Evolutionary conservation across 2,329 filamentous ascomycete species (phyloP), one percentile per base, ranked within the genome.

Genomic region (Aspergillus unguis): DNA sequence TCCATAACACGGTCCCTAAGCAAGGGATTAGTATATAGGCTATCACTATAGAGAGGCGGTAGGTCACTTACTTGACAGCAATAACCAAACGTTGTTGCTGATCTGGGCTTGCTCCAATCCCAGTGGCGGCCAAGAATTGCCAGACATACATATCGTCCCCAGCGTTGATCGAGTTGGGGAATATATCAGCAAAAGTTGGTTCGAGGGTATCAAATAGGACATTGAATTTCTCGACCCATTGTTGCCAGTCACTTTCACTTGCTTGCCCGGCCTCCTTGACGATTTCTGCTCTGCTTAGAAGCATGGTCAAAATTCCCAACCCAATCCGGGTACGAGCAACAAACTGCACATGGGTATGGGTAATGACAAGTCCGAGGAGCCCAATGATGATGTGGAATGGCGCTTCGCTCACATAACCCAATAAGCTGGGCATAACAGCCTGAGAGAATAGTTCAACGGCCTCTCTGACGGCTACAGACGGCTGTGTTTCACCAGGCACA

Each of bases 71-170:
- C 82, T 97, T 99, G 62, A 99, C 94, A 37, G 91, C 92, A 65
- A 96, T 83, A 7, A 99, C 94, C 51, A 99, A 80, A 53, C 92
- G 84, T 70, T 96, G 92, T 72, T 99, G 94, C 74, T 99, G 94
- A 61, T 96, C 91, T 10, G 92, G 90, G 66, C 85, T 92, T 32
- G 94, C 92, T 47, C 90, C 92, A 59, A 96, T 94, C 57, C 94
- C 94, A 73, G 96, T 90, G 9, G 92, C 91, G 6, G 94, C 94
- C 59, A 99, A 80, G 70, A 97, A 95, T 73, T 97, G 92, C 94
- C 94, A 99, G 36, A 97, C 90, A 66, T 97, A 95, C 66, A 96
- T 87, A 65, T 99, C 94, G 61, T 96, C 91, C 45, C 89, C 88
- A 6, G 89, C 86, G 59, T 90, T 91, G 65, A 95, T 89, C n/a